These are phyloP conservation scores for Diplodia corticola DNA, from an alignment of 2,329 filamentous ascomycete genomes.

Conservation along the genomic window DNA sequence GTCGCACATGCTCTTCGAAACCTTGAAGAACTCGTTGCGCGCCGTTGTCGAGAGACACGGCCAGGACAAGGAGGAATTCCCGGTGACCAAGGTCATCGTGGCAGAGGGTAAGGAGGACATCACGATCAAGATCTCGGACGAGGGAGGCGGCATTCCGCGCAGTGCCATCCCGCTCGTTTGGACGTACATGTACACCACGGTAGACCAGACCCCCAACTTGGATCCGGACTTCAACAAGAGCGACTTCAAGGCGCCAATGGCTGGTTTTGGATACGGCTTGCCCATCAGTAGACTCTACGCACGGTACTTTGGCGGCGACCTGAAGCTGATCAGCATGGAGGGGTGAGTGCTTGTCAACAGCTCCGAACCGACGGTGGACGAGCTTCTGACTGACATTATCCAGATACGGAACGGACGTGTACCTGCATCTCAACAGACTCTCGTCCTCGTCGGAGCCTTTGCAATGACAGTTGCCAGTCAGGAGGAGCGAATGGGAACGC, in stretches of 20 bases:
- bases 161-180: slow-evolving; percentile 96
- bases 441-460: slow-evolving; percentile 94
- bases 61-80: slow-evolving; percentile 92
- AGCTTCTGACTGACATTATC: not conserved
- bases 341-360: slow-evolving; percentile 62
- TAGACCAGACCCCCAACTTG: slow-evolving; percentile 89
- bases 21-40: slow-evolving; percentile 94
- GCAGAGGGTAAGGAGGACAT: slow-evolving; percentile 98
- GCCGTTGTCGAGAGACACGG: slow-evolving; percentile 96
- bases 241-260: slow-evolving; percentile 99
- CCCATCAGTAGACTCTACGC: slow-evolving; percentile 94
- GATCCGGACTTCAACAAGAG: slow-evolving; percentile 98
- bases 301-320: slow-evolving; percentile 92
- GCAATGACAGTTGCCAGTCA: slow-evolving; percentile 89
- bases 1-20: slow-evolving; percentile 99
- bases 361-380: not conserved
- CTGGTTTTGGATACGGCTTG: slow-evolving; percentile 95
- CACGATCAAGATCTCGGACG: slow-evolving; percentile 96
- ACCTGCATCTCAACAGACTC: slow-evolving; percentile 93
- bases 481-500: slow-evolving; percentile 66
- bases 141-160: slow-evolving; percentile 91
- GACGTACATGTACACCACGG: slow-evolving; percentile 99
- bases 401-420: slow-evolving; percentile 97
- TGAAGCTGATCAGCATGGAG: slow-evolving; percentile 99
- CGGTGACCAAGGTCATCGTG: slow-evolving; percentile 94